Conservation (phyloP, 2,329 filamentous ascomycete species). For the Nigrospora oryzae region DNA sequence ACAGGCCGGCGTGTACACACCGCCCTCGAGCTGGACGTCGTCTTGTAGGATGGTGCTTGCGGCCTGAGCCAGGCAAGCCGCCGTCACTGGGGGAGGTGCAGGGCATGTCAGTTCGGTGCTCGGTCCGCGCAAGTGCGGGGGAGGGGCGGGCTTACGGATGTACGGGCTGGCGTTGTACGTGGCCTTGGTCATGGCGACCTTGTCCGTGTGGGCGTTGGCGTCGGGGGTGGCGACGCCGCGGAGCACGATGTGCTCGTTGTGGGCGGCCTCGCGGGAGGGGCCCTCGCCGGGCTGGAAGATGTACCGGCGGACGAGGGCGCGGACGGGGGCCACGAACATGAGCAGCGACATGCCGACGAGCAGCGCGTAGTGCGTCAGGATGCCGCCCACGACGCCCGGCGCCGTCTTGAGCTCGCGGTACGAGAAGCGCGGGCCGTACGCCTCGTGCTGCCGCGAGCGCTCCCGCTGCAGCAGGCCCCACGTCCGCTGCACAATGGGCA, state of each 20-base stretch:
- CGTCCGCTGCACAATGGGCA: conserved; percentile 47
- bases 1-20: conserved; percentile 64
- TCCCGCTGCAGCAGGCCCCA: conserved; percentile 51
- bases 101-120: not conserved
- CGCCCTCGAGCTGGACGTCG: conserved; percentile 51
- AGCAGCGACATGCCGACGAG: conserved; percentile 34
- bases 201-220: conserved; percentile 19
- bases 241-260: conserved; percentile 54
- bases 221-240: conserved; percentile 58
- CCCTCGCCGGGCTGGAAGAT: conserved; percentile 49
- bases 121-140: not conserved
- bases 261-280: conserved; percentile 39
- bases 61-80: conserved; percentile 52
- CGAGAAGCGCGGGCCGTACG: conserved; percentile 54
- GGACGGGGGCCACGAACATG: conserved; percentile 31
- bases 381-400: conserved; percentile 38
- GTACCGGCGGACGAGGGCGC: conserved; percentile 31
- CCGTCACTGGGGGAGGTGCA: conserved; percentile 45
- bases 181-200: conserved; percentile 47
- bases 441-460: conserved; percentile 32
- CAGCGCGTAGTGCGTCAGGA: conserved; percentile 40
- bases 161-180: conserved; percentile 56
- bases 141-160: conserved; percentile 35
- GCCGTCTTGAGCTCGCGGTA: conserved; percentile 47
- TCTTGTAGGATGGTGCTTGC: conserved; percentile 59